These are phyloP conservation scores for Claviceps spartinae DNA, from an alignment of 2,329 filamentous ascomycete species.

Conservation along the genomic window DNA sequence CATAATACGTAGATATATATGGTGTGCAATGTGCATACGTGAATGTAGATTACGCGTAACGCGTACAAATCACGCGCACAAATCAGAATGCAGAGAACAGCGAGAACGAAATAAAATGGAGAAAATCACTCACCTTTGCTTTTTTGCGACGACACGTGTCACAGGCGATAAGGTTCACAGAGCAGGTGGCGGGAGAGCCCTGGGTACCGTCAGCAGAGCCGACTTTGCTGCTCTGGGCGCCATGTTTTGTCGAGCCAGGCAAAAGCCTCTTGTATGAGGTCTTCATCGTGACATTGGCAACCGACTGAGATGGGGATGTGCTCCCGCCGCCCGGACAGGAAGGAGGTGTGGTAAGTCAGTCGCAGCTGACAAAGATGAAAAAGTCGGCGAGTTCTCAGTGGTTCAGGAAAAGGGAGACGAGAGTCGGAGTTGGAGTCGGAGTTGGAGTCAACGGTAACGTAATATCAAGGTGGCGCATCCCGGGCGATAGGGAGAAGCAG, in stretches of 20 bases:
- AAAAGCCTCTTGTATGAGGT: conserved; percentile 1
- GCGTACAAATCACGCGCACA: no score
- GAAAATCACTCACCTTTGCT: conserved; percentile 1
- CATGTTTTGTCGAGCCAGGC: conserved; percentile 1
- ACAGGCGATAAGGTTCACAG: conserved; percentile 1
- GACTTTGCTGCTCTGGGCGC: neutral
- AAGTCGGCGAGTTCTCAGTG: neutral
- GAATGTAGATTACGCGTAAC: no score
- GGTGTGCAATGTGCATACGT: no score
- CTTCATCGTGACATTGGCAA: neutral
- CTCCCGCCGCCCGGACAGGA: neutral
- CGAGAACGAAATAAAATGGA: neutral
- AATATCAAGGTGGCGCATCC: neutral
- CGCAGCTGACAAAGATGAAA: neutral
- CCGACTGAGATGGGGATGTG: neutral
- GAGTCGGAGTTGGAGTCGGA: neutral
- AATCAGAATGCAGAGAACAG: neutral
- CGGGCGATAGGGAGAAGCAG: neutral
- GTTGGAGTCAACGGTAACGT: neutral
- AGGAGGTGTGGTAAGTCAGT: neutral
- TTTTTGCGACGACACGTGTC: conserved; percentile 2
- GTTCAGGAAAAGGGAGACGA: neutral
- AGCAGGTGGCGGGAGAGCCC: neutral
- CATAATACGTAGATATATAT: no score
- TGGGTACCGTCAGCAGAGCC: neutral